These are phyloP conservation scores for Pichia sp. DNA, from an alignment of 1,139 yeast genomes.

Conservation along the genomic window DNA sequence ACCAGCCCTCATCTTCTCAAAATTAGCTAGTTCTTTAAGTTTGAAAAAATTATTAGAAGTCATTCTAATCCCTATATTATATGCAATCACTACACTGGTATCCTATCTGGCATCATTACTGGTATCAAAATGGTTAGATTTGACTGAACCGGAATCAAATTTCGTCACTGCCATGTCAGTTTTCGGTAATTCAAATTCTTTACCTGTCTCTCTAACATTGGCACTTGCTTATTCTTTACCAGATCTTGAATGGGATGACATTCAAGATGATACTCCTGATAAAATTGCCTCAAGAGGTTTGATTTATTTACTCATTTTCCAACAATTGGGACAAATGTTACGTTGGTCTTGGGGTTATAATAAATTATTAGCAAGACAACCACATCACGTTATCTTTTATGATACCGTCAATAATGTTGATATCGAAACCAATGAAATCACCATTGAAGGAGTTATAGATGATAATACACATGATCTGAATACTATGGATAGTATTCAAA, in stretches of 20 bases:
- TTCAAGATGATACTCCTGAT: conserved; percentile 58
- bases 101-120: conserved; percentile 49
- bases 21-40: conserved; percentile 69
- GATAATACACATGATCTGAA: background rate
- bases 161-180: conserved; percentile 88
- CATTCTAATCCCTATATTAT: conserved; percentile 67
- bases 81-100: conserved; percentile 55
- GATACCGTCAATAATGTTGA: conserved; percentile 5
- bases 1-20: conserved; percentile 76
- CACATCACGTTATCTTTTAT: conserved; percentile 31
- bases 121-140: conserved; percentile 38
- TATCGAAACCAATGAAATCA: conserved; percentile 2
- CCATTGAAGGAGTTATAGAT: background rate
- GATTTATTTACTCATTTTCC: conserved; percentile 68
- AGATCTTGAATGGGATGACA: conserved; percentile 65
- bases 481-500: background rate
- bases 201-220: conserved; percentile 72
- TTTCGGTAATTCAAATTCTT: conserved; percentile 74
- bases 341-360: conserved; percentile 95
- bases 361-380: conserved; percentile 47
- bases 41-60: conserved; percentile 61
- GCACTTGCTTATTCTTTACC: conserved; percentile 69
- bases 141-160: conserved; percentile 62
- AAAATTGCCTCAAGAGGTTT: conserved; percentile 77
- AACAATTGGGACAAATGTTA: conserved; percentile 76